phyloP scores from a whole-genome alignment of 1,284 basidiomycete genomes.

The Coniophora puteana region DNA sequence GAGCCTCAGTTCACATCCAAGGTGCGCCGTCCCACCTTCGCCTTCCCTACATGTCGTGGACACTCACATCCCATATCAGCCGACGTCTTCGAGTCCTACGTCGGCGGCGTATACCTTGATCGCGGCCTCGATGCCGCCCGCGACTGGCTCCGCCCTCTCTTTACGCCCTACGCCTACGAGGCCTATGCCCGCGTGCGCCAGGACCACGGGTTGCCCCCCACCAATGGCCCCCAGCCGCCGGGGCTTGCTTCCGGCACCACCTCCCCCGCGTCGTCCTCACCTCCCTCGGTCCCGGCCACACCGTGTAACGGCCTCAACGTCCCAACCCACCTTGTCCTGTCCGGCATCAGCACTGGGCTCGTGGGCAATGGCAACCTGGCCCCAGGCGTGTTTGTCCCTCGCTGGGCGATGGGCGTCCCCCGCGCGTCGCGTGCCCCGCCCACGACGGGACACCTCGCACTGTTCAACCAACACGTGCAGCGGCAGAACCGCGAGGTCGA shows the following conservation, averaged over 20 bases:
- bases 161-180: slow-evolving; percentile 55
- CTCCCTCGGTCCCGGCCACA: too few relatives aligned
- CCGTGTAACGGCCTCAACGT: too few relatives aligned
- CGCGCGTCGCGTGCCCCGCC: slow-evolving; percentile 14
- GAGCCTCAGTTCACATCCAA: slow-evolving; percentile 64
- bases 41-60: slow-evolving; percentile 1
- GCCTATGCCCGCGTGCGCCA: slow-evolving; percentile 60
- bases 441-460: slow-evolving; percentile 60
- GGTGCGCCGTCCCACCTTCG: slow-evolving; percentile 36
- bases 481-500: slow-evolving; percentile 54
- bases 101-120: slow-evolving; percentile 69
- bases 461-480: slow-evolving; percentile 74
- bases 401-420: too few relatives aligned
- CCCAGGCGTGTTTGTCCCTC: too few relatives aligned
- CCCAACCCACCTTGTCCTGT: too few relatives aligned
- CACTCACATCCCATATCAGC: slow-evolving; percentile 36
- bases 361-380: too few relatives aligned
- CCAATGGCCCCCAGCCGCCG: slow-evolving; percentile 18
- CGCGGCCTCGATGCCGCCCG: slow-evolving; percentile 54
- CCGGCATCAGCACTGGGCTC: too few relatives aligned
- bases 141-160: slow-evolving; percentile 55
- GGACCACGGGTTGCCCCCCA: slow-evolving; percentile 57
- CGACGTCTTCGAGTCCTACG: slow-evolving; percentile 76
- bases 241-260: slow-evolving; percentile 18
- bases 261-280: slow-evolving; percentile 17